phyloP scores from a whole-genome alignment of 192 early-diverging fungal species.

The Jimgerdemannia lactiflua region DNA sequence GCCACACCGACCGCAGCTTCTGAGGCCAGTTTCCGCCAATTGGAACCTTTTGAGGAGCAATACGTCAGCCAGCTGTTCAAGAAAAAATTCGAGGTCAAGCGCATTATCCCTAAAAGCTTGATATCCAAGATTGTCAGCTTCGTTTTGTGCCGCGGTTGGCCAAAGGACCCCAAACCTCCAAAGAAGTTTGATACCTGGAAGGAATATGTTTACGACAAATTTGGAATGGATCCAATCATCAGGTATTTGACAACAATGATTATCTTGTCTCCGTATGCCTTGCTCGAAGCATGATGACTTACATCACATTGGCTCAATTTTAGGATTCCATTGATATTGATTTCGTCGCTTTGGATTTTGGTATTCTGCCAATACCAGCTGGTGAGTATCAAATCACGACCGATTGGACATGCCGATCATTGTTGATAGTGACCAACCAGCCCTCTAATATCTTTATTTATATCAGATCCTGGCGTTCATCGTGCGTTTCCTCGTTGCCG shows the following conservation, averaged over 20 bases:
- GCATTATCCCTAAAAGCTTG: background rate
- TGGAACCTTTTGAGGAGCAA: constrained; percentile 24
- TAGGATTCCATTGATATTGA: background rate
- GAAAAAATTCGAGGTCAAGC: background rate
- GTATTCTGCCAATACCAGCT: background rate
- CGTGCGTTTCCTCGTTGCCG: constrained; percentile 22
- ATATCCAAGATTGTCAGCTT: background rate
- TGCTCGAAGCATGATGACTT: too few relatives aligned
- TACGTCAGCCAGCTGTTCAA: constrained; percentile 21
- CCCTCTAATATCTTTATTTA: too few relatives aligned
- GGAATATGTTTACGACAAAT: background rate
- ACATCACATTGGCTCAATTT: background rate
- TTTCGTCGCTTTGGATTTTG: background rate
- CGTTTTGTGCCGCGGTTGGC: background rate
- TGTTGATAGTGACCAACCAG: background rate
- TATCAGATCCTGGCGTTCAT: constrained; percentile 22
- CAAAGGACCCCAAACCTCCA: background rate
- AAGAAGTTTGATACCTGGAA: background rate
- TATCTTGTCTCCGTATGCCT: too few relatives aligned
- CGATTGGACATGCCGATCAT: background rate
- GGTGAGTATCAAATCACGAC: background rate
- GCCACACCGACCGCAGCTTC: constrained; percentile 15
- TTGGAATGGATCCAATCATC: background rate
- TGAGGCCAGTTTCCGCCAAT: constrained; percentile 15
- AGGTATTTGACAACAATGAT: background rate